phyloP scores from a whole-genome alignment of 1,284 basidiomycete genomes.

The Leucoagaricus sp. region DNA sequence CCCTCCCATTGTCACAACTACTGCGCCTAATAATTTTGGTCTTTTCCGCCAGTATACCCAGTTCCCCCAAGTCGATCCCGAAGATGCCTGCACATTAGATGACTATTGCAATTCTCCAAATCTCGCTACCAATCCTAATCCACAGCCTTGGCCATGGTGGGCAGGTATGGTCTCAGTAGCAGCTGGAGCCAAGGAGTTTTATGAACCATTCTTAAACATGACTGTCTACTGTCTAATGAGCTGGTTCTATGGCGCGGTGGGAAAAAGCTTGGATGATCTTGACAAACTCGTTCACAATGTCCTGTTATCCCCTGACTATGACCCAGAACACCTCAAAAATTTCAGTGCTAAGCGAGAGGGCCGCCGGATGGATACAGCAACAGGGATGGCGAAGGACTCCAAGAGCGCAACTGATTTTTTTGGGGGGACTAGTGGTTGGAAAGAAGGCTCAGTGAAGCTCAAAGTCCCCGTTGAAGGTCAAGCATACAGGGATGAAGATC shows the following conservation, averaged over 20 bases:
- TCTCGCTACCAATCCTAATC: background rate
- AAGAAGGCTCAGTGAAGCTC: conserved; percentile 19
- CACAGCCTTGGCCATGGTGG: background rate
- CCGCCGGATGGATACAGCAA: background rate
- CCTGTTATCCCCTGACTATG: conserved; percentile 24
- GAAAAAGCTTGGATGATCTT: conserved; percentile 1
- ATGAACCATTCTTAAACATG: background rate
- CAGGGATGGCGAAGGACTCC: background rate
- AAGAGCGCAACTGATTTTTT: background rate
- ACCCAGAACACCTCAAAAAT: conserved; percentile 18
- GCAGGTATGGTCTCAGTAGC: background rate
- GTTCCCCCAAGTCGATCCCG: background rate
- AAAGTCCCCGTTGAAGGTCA: conserved; percentile 21
- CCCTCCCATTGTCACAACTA: background rate
- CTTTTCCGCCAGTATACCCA: conserved; percentile 1
- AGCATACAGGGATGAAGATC: conserved; percentile 14
- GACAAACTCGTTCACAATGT: conserved; percentile 29
- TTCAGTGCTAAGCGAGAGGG: conserved; percentile 17
- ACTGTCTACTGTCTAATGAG: background rate
- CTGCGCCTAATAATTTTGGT: conserved; percentile 1
- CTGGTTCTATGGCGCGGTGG: background rate
- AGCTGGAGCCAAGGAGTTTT: background rate
- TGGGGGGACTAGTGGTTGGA: conserved; percentile 22
- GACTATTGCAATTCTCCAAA: background rate
- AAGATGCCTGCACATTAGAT: background rate